Base-by-base conservation (phyloP, 1,284 basidiomycete genomes). In the Pseudozyma hubeiensis region DNA sequence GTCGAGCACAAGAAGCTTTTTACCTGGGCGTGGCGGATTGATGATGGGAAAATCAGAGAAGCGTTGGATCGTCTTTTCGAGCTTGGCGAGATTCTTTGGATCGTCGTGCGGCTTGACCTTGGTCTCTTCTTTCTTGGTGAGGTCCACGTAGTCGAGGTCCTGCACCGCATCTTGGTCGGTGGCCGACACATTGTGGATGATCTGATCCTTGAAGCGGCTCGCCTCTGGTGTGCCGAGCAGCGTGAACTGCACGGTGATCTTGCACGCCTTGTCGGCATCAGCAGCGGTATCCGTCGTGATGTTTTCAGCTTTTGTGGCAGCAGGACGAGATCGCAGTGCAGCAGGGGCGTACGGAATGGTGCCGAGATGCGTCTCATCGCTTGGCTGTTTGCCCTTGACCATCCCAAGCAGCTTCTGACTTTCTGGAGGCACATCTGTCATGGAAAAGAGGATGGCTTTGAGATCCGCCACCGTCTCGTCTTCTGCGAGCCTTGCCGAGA, bases 321-420 rank as follows among this genome's bases (percentile, higher is more conserved):
- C 29, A 5, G 60, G 46, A 14, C 72, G 60, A 29, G 52, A 60
- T 46, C 61, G 54, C 35, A 78, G 35, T 8, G 75, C 72, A 7
- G 73, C 51, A 9, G 75, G 66, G 1, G 77, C 76, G 44, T 64
- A 66, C 0, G 64, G 57, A 19, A 81, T 59, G 14, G 59, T 37
- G 8, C 72, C 72, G 4, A 81, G 50, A 17, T 19, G 40, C 9
- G 58, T 64, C 3, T 70, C 66, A 30, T 81, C 79, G 49, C 88
- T 86, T 5, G 92, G 92, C 11, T 95, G 86, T 83, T 92, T 94
- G 39, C 92, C 92, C 78, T 92, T 93, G 39, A 92, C 90, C 31
- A 96, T 85, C 1, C 93, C 93, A 13, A 95, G 87, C 56, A 96
- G 90, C 87, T 97, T 96, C 86, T 96, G 93, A 16, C 93, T 88